A percentile compares a stretch with the other conserved stretches of the same genome.
Conservation (phyloP, 2,329 filamentous ascomycete species). For the Talaromyces marneffei region DNA sequence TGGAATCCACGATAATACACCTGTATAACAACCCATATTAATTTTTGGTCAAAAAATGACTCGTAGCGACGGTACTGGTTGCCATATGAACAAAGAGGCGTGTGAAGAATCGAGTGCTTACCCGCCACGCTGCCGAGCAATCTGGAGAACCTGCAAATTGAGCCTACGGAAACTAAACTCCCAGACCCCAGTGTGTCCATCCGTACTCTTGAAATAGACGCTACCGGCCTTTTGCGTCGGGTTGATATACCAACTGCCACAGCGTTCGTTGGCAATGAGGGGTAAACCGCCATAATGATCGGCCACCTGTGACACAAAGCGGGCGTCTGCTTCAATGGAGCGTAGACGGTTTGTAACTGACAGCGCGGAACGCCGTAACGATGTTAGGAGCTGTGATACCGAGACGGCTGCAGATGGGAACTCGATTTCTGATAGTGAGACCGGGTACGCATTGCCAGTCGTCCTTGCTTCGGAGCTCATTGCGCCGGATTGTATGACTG, state of each 20-base stretch:
- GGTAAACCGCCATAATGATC: slow-evolving; percentile 50
- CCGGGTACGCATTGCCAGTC: slow-evolving; percentile 21
- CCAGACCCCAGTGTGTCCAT: slow-evolving; percentile 89
- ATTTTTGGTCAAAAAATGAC: not conserved
- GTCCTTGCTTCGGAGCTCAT: slow-evolving; percentile 22
- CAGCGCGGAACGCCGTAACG: slow-evolving; percentile 69
- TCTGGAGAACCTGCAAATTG: slow-evolving; percentile 72
- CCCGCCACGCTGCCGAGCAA: slow-evolving; percentile 64
- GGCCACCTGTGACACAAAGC: slow-evolving; percentile 61
- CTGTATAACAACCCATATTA: slow-evolving; percentile 21
- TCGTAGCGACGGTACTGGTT: not conserved
- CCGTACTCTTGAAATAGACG: slow-evolving; percentile 96
- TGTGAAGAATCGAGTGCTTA: slow-evolving; percentile 33
- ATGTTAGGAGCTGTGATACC: slow-evolving; percentile 62
- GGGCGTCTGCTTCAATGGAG: slow-evolving; percentile 71
- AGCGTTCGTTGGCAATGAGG: slow-evolving; percentile 86
- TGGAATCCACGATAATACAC: slow-evolving; percentile 83
- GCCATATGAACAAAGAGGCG: not conserved
- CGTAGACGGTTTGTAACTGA: slow-evolving; percentile 73
- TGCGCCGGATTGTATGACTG: slow-evolving; percentile 9
- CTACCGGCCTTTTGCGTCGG: slow-evolving; percentile 61
- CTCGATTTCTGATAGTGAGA: slow-evolving; percentile 42
- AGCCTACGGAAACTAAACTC: slow-evolving; percentile 77
- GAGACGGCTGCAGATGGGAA: slow-evolving; percentile 55
- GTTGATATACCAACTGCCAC: slow-evolving; percentile 89